A percentile compares a stretch with the other conserved stretches of the same genome.
Evolutionary conservation across 768 basidiomycete species (phyloP).

Genomic region (Leccinum arenicola): DNA sequence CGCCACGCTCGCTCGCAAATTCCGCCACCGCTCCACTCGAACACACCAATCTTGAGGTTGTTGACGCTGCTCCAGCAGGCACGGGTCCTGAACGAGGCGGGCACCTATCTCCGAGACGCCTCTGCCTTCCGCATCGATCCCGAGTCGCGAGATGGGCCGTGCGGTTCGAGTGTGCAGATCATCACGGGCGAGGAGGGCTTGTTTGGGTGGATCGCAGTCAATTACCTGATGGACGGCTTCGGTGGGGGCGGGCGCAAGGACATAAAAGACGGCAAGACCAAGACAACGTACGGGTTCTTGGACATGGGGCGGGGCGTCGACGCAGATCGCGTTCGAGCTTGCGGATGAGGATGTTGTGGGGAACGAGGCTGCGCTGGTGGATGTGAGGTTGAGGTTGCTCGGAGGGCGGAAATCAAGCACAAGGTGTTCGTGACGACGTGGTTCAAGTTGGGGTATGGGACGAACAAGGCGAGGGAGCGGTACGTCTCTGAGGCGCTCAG

Average conservation of each 20-base stretch:
- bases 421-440: slow-evolving; percentile 97
- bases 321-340: slow-evolving; percentile 98
- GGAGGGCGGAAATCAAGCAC: slow-evolving; percentile 82
- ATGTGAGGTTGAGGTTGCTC: slow-evolving; percentile 78
- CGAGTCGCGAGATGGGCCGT: slow-evolving; percentile 68
- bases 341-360: slow-evolving; percentile 48
- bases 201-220: slow-evolving; percentile 99
- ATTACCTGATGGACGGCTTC: slow-evolving; percentile 98
- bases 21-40: slow-evolving; percentile 78
- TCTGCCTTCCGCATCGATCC: slow-evolving; percentile 77
- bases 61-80: slow-evolving; percentile 67
- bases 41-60: slow-evolving; percentile 94
- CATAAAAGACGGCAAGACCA: slow-evolving; percentile 51
- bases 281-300: slow-evolving; percentile 92
- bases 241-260: slow-evolving; percentile 30
- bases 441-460: slow-evolving; percentile 83
- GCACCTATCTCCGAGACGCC: slow-evolving; percentile 68
- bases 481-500: slow-evolving; percentile 73
- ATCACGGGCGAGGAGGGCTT: slow-evolving; percentile 98
- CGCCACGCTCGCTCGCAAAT: slow-evolving; percentile 78
- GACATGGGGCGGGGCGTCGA: slow-evolving; percentile 99
- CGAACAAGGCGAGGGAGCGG: slow-evolving; percentile 93
- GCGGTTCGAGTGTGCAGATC: slow-evolving; percentile 89
- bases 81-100: slow-evolving; percentile 71
- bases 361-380: slow-evolving; percentile 57